Evolutionary conservation across 345 rosid genomes (phyloP).

Genomic region (Brassica incana): DNA sequence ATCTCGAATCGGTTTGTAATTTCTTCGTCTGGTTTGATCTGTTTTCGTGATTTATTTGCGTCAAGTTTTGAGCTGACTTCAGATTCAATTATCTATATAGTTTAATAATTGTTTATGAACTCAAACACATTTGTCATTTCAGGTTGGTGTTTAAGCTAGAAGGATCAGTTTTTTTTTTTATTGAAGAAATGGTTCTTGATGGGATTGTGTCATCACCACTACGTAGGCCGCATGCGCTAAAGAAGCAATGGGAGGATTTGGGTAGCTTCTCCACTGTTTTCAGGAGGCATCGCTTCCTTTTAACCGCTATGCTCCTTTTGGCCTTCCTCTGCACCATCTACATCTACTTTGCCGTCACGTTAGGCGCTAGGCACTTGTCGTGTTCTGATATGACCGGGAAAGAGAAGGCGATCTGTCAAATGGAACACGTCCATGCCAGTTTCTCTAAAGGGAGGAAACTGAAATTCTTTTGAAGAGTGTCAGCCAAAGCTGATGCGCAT

Average conservation of each 20-base stretch:
- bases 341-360: conserved; percentile 88
- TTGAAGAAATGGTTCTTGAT: conserved; percentile 67
- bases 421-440: conserved; percentile 52
- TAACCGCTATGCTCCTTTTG: conserved; percentile 75
- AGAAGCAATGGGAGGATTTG: conserved; percentile 73
- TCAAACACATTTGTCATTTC: neutral
- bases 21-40: conserved; percentile 21
- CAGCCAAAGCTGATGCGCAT: conserved; percentile 18
- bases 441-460: conserved; percentile 61
- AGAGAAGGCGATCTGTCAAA: conserved; percentile 54
- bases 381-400: conserved; percentile 73
- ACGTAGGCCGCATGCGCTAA: conserved; percentile 62
- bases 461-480: conserved; percentile 41
- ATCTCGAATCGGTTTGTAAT: conserved; percentile 13
- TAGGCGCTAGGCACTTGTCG: conserved; percentile 55
- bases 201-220: conserved; percentile 68
- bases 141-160: conserved; percentile 16
- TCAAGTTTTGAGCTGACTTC: neutral
- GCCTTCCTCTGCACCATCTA: conserved; percentile 81
- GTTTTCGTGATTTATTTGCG: neutral
- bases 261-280: conserved; percentile 76
- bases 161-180: neutral
- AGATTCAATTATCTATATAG: neutral
- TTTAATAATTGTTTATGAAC: neutral
- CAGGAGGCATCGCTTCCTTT: conserved; percentile 80